These are phyloP conservation scores for Eucalyptus cloeziana DNA, from an alignment of 345 rosid genomes.

Conservation along the genomic window DNA sequence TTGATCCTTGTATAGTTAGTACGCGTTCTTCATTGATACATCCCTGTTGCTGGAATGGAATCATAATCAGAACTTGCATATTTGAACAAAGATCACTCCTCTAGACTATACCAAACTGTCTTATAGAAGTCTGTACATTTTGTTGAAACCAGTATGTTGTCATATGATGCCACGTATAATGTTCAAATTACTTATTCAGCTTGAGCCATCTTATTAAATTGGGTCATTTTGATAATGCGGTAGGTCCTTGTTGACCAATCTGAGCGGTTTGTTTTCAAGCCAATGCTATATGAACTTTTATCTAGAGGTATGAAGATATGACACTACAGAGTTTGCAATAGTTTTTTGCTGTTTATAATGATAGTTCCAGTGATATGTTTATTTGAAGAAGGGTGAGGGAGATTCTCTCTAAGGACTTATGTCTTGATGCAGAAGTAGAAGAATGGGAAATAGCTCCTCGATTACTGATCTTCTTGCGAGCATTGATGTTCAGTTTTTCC, in stretches of 20 bases:
- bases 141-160: background rate
- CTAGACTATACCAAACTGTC: background rate
- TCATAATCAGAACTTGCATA: background rate
- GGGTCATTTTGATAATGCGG: background rate
- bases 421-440: slow-evolving; percentile 63
- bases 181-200: background rate
- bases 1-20: background rate
- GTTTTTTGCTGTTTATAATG: background rate
- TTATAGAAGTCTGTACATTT: background rate
- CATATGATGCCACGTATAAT: background rate
- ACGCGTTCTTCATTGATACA: background rate
- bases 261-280: slow-evolving; percentile 88
- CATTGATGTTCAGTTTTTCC: slow-evolving; percentile 57
- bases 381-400: background rate
- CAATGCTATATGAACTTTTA: slow-evolving; percentile 87
- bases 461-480: slow-evolving; percentile 64
- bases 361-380: background rate
- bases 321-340: background rate
- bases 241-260: slow-evolving; percentile 93
- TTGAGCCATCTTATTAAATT: background rate
- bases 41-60: background rate
- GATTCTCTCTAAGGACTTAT: background rate
- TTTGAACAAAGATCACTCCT: background rate
- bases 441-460: slow-evolving; percentile 96
- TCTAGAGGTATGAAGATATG: slow-evolving; percentile 49